phyloP scores from a whole-genome alignment of 2,329 filamentous ascomycete species.

The Dactylellina cionopaga region DNA sequence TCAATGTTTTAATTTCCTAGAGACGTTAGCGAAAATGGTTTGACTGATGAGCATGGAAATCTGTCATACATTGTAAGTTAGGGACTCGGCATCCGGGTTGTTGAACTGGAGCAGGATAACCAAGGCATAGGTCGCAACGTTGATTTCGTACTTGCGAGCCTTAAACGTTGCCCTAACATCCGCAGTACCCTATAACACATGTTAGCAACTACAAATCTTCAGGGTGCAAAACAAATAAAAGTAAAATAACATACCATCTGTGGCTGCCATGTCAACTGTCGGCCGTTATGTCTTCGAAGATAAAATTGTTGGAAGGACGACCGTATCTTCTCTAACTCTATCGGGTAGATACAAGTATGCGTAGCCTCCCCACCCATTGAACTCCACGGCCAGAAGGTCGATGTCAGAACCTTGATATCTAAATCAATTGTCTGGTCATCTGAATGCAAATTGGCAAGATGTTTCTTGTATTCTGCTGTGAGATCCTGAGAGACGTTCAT shows the following conservation, averaged over 20 bases:
- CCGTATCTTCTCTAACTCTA: constrained; percentile 77
- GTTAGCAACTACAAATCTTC: not conserved
- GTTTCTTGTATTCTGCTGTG: constrained; percentile 77
- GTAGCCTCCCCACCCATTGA: constrained; percentile 75
- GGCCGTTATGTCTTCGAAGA: constrained; percentile 83
- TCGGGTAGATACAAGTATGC: constrained; percentile 76
- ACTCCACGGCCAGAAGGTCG: constrained; percentile 94
- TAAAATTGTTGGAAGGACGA: constrained; percentile 91
- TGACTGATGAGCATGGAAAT: not conserved
- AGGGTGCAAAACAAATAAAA: not conserved
- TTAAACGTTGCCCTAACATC: constrained; percentile 84
- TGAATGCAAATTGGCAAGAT: constrained; percentile 69
- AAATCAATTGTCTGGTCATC: constrained; percentile 77
- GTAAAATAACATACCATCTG: constrained; percentile 64
- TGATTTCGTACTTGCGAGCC: constrained; percentile 84
- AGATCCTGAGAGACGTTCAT: constrained; percentile 88
- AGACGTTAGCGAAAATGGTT: constrained; percentile 1
- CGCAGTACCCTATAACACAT: constrained; percentile 67
- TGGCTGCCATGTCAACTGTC: constrained; percentile 84
- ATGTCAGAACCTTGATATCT: constrained; percentile 84
- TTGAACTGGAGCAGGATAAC: constrained; percentile 91
- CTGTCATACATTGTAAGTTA: constrained; percentile 26
- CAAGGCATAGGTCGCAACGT: constrained; percentile 92
- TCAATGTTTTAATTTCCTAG: constrained; percentile 71
- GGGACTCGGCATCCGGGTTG: constrained; percentile 64